Evolutionary conservation across 495 filamentous ascomycete genomes (phyloP).

Genomic region (Annulohypoxylon stygium): DNA sequence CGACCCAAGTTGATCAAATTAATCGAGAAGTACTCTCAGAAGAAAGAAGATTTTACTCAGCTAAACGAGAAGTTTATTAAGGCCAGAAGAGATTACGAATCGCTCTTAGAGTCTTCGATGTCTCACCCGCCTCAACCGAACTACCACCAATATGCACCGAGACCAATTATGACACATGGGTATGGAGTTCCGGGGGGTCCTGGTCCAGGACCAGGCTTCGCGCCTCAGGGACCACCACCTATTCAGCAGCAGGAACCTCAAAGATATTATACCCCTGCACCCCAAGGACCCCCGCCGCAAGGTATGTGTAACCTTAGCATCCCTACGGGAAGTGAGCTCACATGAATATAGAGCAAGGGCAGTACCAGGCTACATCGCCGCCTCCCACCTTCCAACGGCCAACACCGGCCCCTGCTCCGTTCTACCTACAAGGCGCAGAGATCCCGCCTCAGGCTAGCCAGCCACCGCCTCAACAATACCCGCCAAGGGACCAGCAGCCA

Average conservation of each 20-base stretch:
- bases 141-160: conserved; percentile 74
- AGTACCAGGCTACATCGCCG: conserved; percentile 62
- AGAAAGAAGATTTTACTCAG: conserved; percentile 99
- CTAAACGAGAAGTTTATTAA: conserved; percentile 99
- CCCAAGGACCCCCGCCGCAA: conserved; percentile 54
- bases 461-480: conserved; percentile 52
- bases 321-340: conserved; percentile 49
- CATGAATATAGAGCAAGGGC: conserved; percentile 50
- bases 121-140: conserved; percentile 80
- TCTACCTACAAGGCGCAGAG: conserved; percentile 63
- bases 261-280: conserved; percentile 76
- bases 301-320: conserved; percentile 41
- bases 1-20: conserved; percentile 97
- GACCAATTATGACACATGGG: conserved; percentile 71
- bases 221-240: conserved; percentile 62
- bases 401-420: conserved; percentile 56
- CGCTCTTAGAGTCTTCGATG: conserved; percentile 96
- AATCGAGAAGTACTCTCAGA: conserved; percentile 99
- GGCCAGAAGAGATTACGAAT: conserved; percentile 94
- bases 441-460: conserved; percentile 55
- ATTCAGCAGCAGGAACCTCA: conserved; percentile 73
- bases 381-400: conserved; percentile 63
- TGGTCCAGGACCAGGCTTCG: conserved; percentile 58
- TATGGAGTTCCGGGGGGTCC: conserved; percentile 65
- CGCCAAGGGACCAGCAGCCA: conserved; percentile 57